A percentile compares a stretch with the other conserved stretches of the same genome.
Conservation (phyloP, 78 protist species). For the slime mould (Dictyostelium discoideum) region DNA sequence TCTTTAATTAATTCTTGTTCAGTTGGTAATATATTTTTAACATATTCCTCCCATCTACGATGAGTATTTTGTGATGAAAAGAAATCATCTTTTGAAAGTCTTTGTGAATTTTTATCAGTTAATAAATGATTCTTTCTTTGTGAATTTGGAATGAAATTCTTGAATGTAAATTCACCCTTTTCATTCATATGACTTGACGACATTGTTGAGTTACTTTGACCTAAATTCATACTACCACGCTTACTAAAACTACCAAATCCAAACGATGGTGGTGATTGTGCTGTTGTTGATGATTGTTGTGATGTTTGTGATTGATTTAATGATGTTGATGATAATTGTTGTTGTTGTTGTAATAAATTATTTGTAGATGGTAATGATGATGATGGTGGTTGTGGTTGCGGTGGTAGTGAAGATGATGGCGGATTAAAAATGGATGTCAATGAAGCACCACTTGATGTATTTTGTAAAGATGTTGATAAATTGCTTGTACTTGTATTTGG, state of each 20-base stretch:
- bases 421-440: not conserved
- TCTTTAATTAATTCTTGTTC: conserved; percentile 6
- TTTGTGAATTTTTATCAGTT: not conserved
- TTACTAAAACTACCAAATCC: not conserved
- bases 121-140: not conserved
- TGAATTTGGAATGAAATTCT: not conserved
- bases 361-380: not conserved
- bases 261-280: not conserved
- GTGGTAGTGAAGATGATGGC: not conserved
- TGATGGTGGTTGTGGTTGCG: not conserved
- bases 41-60: conserved; percentile 33
- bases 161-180: not conserved
- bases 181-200: not conserved
- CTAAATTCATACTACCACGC: not conserved
- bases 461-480: not conserved
- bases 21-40: conserved; percentile 30
- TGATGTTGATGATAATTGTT: not conserved
- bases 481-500: conserved; percentile 5
- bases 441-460: not conserved
- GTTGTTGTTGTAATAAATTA: not conserved
- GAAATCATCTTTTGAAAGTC: conserved; percentile 18
- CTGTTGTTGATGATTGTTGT: not conserved
- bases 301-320: not conserved
- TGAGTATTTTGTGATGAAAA: not conserved
- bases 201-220: not conserved